Percentiles rank a stretch among this genome's conserved stretches.
These are phyloP conservation scores for Breviolum minutum DNA, from an alignment of 73 alveolate species.

Conservation along the genomic window DNA sequence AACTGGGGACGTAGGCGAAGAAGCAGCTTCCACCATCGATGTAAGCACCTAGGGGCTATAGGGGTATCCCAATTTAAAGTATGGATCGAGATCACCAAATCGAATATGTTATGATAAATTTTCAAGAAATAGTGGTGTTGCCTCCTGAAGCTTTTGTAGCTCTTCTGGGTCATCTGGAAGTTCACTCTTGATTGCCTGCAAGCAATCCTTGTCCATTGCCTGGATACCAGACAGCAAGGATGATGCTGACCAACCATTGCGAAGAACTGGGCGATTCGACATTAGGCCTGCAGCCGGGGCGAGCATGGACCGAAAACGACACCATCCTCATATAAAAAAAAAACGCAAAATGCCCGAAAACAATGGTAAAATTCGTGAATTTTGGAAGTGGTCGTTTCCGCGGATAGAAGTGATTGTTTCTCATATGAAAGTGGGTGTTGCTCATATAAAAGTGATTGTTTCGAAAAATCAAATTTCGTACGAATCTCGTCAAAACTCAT, in stretches of 20 bases:
- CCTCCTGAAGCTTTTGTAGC: not conserved
- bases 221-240: not conserved
- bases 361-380: too few species aligned
- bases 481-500: not conserved
- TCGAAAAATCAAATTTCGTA: not conserved
- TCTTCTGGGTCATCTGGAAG: conserved; percentile 13
- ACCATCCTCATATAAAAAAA: not conserved
- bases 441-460: not conserved
- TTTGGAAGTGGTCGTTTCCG: not conserved
- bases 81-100: too few species aligned
- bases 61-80: too few species aligned
- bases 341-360: not conserved
- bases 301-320: too few species aligned
- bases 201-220: not conserved
- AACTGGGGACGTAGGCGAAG: too few species aligned
- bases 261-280: not conserved
- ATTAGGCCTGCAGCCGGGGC: too few species aligned
- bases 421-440: not conserved
- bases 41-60: too few species aligned
- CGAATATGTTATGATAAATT: too few species aligned
- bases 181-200: not conserved
- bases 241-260: not conserved
- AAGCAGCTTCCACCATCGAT: too few species aligned
- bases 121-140: too few species aligned
- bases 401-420: not conserved